phyloP scores from a whole-genome alignment of 2,329 filamentous ascomycete species.

The Hypoxylon sp. region DNA sequence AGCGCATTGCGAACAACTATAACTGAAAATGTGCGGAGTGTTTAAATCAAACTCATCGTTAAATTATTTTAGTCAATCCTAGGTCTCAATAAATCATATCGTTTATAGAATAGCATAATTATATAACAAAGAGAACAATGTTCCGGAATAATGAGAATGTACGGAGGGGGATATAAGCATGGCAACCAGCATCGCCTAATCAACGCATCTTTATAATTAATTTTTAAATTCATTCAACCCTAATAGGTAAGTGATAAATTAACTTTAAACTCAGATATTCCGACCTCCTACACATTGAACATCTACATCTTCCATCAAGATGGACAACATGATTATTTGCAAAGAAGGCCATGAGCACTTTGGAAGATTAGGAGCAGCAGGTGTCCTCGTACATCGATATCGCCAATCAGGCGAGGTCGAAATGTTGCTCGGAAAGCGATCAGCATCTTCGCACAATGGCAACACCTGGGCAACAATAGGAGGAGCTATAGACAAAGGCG shows the following conservation, averaged over 20 bases:
- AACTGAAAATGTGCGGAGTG: too few relatives aligned
- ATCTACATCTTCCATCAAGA: not conserved
- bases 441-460: not conserved
- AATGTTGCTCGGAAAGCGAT: conserved; percentile 15
- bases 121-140: not conserved
- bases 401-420: conserved; percentile 20
- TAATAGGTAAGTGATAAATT: not conserved
- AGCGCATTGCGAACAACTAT: too few relatives aligned
- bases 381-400: conserved; percentile 22
- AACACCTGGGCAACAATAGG: conserved; percentile 22
- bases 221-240: not conserved
- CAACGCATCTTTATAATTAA: too few relatives aligned
- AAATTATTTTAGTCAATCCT: too few relatives aligned
- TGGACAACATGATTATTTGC: not conserved
- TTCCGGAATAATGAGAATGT: not conserved
- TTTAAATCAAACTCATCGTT: too few relatives aligned
- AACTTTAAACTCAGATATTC: not conserved
- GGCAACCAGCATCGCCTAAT: too few relatives aligned
- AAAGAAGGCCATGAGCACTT: not conserved
- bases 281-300: not conserved
- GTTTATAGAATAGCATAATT: too few relatives aligned
- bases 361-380: conserved; percentile 18
- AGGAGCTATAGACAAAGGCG: not conserved
- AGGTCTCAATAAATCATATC: too few relatives aligned
- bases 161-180: not conserved